phyloP scores from a whole-genome alignment of 192 early-diverging fungal genomes.

The Podila epigama region DNA sequence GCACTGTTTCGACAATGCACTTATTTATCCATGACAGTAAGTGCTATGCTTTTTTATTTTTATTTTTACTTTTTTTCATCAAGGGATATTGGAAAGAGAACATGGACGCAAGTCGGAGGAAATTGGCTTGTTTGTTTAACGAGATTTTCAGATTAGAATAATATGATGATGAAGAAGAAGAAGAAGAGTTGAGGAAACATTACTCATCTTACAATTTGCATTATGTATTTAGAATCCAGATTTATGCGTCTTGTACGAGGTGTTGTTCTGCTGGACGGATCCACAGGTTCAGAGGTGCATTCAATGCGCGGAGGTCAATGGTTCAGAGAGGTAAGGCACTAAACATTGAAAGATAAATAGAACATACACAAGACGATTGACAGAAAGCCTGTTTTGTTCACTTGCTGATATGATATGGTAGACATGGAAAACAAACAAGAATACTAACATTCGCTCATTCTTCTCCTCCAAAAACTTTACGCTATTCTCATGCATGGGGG shows the following conservation, averaged over 20 bases:
- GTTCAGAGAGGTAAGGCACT: background rate
- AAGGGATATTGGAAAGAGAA: too few relatives aligned
- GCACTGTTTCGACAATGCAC: conserved; percentile 12
- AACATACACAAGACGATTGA: too few relatives aligned
- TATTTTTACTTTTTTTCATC: too few relatives aligned
- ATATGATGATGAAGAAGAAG: too few relatives aligned
- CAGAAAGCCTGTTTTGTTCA: too few relatives aligned
- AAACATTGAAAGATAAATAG: background rate
- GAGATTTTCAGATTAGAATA: too few relatives aligned
- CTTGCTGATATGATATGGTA: background rate
- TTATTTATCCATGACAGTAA: conserved; percentile 13
- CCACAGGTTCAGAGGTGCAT: background rate
- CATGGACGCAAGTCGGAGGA: too few relatives aligned
- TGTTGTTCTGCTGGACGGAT: conserved; percentile 22
- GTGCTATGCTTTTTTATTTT: too few relatives aligned
- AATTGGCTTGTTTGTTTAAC: too few relatives aligned
- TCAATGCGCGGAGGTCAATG: background rate
- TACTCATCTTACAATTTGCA: background rate
- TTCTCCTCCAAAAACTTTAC: too few relatives aligned
- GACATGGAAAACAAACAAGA: background rate
- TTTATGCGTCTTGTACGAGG: conserved; percentile 21
- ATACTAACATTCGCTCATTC: background rate
- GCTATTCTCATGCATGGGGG: too few relatives aligned
- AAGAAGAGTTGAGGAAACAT: too few relatives aligned
- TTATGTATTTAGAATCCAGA: conserved; percentile 1